Evolutionary conservation across 2,329 filamentous ascomycete genomes (phyloP).

Genomic region (Plenodomus tracheiphilus): DNA sequence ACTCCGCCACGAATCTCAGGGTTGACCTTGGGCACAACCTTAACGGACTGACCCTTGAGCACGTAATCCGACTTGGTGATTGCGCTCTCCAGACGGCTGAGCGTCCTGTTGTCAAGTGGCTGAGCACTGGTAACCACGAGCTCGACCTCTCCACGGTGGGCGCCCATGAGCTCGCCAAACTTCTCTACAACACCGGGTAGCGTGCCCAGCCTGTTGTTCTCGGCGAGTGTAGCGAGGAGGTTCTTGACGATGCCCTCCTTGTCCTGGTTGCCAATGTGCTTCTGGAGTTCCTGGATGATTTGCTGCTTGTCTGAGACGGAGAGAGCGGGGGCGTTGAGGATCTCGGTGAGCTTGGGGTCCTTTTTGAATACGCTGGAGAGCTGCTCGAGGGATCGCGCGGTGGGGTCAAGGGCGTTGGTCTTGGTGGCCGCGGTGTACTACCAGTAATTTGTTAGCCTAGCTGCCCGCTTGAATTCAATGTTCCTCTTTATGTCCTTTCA

Average conservation of each 20-base stretch:
- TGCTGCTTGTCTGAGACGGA: conserved; percentile 76
- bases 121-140: conserved; percentile 86
- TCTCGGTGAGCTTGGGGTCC: conserved; percentile 76
- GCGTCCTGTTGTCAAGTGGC: conserved; percentile 84
- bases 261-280: conserved; percentile 70
- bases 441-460: conserved; percentile 31
- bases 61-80: conserved; percentile 88
- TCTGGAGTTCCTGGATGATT: conserved; percentile 85
- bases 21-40: conserved; percentile 95
- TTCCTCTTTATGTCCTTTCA: conserved; percentile 19
- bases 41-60: conserved; percentile 93
- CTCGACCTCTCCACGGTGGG: conserved; percentile 90
- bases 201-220: conserved; percentile 91
- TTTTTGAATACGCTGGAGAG: conserved; percentile 75
- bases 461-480: conserved; percentile 19
- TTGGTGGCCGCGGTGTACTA: conserved; percentile 97
- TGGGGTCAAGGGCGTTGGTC: conserved; percentile 80
- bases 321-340: conserved; percentile 83
- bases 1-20: conserved; percentile 92
- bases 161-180: conserved; percentile 85
- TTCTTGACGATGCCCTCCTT: conserved; percentile 87
- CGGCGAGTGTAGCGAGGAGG: conserved; percentile 85
- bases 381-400: conserved; percentile 74
- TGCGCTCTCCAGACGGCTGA: conserved; percentile 82
- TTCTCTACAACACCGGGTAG: conserved; percentile 83